A percentile compares a stretch with the other conserved stretches of the same genome.
phyloP scores from a whole-genome alignment of 169 alveolate species.

The Plasmodium sp. region DNA sequence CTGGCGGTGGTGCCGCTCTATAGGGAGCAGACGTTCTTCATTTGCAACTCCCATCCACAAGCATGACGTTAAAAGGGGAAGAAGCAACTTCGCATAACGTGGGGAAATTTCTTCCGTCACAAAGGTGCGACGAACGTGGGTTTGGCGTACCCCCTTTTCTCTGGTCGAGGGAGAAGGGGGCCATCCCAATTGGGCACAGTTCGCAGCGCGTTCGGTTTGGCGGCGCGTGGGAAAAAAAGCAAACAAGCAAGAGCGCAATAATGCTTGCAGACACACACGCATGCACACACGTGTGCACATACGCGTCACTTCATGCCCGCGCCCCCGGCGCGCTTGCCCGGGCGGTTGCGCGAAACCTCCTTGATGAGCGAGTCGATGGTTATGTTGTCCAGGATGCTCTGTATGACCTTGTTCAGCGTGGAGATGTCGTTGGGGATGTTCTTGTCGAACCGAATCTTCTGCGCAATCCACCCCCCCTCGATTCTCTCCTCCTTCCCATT shows the following conservation, averaged over 20 bases:
- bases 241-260: too few relatives aligned
- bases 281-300: not conserved
- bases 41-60: not conserved
- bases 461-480: slow-evolving; percentile 94
- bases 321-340: not conserved
- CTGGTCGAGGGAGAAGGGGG: not conserved
- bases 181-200: not conserved
- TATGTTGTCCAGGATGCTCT: slow-evolving; percentile 88
- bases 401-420: slow-evolving; percentile 85
- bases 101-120: not conserved
- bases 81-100: not conserved
- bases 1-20: not conserved
- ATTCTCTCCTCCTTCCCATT: slow-evolving; percentile 83
- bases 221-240: not conserved
- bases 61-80: not conserved
- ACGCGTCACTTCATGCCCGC: not conserved
- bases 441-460: slow-evolving; percentile 90
- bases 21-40: not conserved
- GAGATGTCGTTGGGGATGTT: slow-evolving; percentile 86
- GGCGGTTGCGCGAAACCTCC: slow-evolving; percentile 68
- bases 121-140: not conserved
- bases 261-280: not conserved
- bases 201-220: not conserved
- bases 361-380: slow-evolving; percentile 83
- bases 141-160: not conserved